These are phyloP conservation scores for Picea glauca DNA, from an alignment of 75 land plant genomes.

Conservation along the genomic window DNA sequence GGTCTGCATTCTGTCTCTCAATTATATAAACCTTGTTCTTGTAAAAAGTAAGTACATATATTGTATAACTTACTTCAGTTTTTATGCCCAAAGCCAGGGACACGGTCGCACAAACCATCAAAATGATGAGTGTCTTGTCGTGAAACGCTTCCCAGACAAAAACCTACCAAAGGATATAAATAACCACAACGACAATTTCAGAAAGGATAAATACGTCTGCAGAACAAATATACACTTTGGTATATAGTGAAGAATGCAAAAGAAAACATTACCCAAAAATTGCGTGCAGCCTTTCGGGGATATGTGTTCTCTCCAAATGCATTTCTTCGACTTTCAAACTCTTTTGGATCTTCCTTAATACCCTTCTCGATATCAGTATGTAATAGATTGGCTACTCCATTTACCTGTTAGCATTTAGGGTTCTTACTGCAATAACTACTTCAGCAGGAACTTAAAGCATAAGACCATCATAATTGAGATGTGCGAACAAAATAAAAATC, in stretches of 20 bases:
- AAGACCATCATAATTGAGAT: not conserved
- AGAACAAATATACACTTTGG: not conserved
- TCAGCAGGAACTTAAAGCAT: not conserved
- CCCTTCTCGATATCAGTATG: slow-evolving; percentile 58
- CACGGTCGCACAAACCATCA: slow-evolving; percentile 71
- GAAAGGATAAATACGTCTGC: not conserved
- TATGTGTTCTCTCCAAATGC: slow-evolving; percentile 77
- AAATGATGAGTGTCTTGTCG: slow-evolving; percentile 78
- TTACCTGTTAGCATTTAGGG: slow-evolving; percentile 12
- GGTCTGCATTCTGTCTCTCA: too few species aligned
- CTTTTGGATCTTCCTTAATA: slow-evolving; percentile 44
- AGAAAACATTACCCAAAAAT: slow-evolving; percentile 38
- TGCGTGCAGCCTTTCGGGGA: slow-evolving; percentile 64
- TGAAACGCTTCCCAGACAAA: slow-evolving; percentile 92
- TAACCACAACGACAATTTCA: not conserved
- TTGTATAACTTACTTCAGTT: slow-evolving; percentile 45
- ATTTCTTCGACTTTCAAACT: slow-evolving; percentile 35
- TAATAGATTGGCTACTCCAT: not conserved
- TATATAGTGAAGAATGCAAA: not conserved
- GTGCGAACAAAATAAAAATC: not conserved
- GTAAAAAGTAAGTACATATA: too few species aligned
- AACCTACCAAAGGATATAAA: slow-evolving; percentile 18
- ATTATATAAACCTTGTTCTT: too few species aligned
- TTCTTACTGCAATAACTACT: slow-evolving; percentile 18
- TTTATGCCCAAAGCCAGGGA: slow-evolving; percentile 67